Percentiles rank a stretch among this genome's conserved stretches.
phyloP scores from a whole-genome alignment of 192 early-diverging fungal genomes.

The Lobulomyces angularis region DNA sequence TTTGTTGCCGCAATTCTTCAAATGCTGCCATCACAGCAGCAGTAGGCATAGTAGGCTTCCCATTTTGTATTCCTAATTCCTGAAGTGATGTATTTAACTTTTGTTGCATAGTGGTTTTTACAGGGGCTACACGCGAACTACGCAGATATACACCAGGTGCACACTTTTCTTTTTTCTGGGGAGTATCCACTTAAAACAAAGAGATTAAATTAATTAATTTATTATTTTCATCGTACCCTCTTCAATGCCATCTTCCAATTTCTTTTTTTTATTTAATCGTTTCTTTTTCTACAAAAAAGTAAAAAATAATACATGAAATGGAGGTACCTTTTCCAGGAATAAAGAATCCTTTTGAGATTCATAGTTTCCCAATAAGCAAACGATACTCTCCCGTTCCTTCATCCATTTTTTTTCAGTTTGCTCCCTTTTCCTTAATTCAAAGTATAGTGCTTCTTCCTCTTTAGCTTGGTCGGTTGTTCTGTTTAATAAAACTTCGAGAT shows the following conservation, averaged over 20 bases:
- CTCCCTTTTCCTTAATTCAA: slow-evolving; percentile 70
- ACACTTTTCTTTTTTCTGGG: slow-evolving; percentile 32
- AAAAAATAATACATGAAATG: too few relatives aligned
- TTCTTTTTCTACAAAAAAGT: too few relatives aligned
- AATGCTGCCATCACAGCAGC: slow-evolving; percentile 65
- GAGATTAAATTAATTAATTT: neutral
- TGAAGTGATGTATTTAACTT: slow-evolving; percentile 41
- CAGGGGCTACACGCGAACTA: slow-evolving; percentile 39
- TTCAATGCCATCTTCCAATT: neutral
- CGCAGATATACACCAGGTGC: slow-evolving; percentile 52
- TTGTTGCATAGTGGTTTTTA: slow-evolving; percentile 33
- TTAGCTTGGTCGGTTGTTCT: slow-evolving; percentile 66
- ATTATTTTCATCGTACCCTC: slow-evolving; percentile 1
- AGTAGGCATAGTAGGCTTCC: slow-evolving; percentile 75
- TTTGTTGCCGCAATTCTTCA: slow-evolving; percentile 60
- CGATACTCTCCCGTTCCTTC: slow-evolving; percentile 66
- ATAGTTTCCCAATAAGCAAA: slow-evolving; percentile 40
- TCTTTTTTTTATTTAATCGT: slow-evolving; percentile 7
- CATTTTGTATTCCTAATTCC: slow-evolving; percentile 41
- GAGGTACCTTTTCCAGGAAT: too few relatives aligned
- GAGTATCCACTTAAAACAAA: neutral
- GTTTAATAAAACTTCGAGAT: slow-evolving; percentile 54
- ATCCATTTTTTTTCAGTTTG: slow-evolving; percentile 62
- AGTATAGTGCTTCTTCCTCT: slow-evolving; percentile 72
- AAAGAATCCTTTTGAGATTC: slow-evolving; percentile 12